Evolutionary conservation across 2,329 filamentous ascomycete species (phyloP).

Genomic region (Pseudophaeomoniella oleicola): DNA sequence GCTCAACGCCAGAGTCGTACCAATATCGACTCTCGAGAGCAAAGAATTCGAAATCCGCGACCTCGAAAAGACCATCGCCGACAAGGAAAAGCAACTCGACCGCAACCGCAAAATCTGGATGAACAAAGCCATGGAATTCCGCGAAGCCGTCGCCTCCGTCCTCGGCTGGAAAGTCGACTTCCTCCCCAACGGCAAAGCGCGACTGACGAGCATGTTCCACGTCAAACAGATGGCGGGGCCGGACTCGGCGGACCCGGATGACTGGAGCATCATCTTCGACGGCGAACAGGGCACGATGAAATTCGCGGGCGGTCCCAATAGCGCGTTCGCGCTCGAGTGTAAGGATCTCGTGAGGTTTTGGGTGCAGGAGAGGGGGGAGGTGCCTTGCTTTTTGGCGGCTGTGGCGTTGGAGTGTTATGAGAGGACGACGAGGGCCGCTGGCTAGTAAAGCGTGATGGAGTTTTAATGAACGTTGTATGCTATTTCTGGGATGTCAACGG

Average conservation of each 20-base stretch:
- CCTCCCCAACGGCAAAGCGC: slow-evolving; percentile 91
- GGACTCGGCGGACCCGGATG: slow-evolving; percentile 18
- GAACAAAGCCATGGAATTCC: slow-evolving; percentile 83
- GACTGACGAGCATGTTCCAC: slow-evolving; percentile 75
- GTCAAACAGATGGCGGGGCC: slow-evolving; percentile 24
- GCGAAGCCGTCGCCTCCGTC: slow-evolving; percentile 81
- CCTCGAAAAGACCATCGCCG: slow-evolving; percentile 52
- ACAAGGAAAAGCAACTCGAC: slow-evolving; percentile 62
- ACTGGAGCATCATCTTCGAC: slow-evolving; percentile 61
- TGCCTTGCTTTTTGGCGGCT: slow-evolving; percentile 83
- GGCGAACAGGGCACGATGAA: slow-evolving; percentile 96
- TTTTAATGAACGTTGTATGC: too few relatives aligned
- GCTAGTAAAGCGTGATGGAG: too few relatives aligned
- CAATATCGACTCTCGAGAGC: slow-evolving; percentile 59
- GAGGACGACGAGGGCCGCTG: slow-evolving; percentile 27
- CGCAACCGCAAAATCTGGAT: slow-evolving; percentile 89
- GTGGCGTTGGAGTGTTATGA: slow-evolving; percentile 91
- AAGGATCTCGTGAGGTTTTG: slow-evolving; percentile 82
- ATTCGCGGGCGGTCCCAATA: slow-evolving; percentile 77
- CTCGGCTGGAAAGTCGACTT: slow-evolving; percentile 93
- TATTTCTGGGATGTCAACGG: too few relatives aligned
- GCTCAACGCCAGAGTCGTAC: slow-evolving; percentile 48
- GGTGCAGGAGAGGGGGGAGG: slow-evolving; percentile 86
- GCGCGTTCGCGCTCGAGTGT: slow-evolving; percentile 74
- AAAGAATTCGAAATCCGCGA: slow-evolving; percentile 62